Percentiles rank a stretch among this genome's conserved stretches.
Evolutionary conservation across 352 stramenopile genomes (phyloP).

Genomic region (Phytopythium helicoides): DNA sequence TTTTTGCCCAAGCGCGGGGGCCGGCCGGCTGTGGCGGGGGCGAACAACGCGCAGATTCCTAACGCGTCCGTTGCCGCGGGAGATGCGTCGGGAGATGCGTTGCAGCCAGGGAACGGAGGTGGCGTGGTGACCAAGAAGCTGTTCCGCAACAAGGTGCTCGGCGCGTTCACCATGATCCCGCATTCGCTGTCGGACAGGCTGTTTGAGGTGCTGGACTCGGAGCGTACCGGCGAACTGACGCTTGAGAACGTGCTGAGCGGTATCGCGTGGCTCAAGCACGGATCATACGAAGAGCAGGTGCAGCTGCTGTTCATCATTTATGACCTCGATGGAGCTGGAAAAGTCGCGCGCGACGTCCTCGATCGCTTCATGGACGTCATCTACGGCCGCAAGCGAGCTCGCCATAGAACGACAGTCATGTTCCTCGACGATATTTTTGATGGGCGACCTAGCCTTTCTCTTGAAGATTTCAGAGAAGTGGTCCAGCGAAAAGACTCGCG

Average conservation of each 20-base stretch:
- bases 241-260: slow-evolving; percentile 63
- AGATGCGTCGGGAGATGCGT: neutral
- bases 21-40: neutral
- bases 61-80: too few relatives aligned
- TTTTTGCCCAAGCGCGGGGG: neutral
- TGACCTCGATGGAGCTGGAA: slow-evolving; percentile 61
- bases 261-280: slow-evolving; percentile 74
- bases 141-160: slow-evolving; percentile 80
- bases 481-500: slow-evolving; percentile 50
- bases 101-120: slow-evolving; percentile 5
- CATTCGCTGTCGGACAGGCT: slow-evolving; percentile 79
- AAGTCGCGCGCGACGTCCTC: slow-evolving; percentile 67
- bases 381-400: slow-evolving; percentile 58
- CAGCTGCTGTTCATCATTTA: slow-evolving; percentile 85
- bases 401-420: slow-evolving; percentile 33
- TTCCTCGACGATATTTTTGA: slow-evolving; percentile 69
- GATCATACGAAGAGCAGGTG: slow-evolving; percentile 67
- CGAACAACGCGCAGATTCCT: slow-evolving; percentile 1
- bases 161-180: slow-evolving; percentile 75
- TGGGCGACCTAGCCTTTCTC: slow-evolving; percentile 29
- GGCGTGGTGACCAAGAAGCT: slow-evolving; percentile 58
- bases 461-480: slow-evolving; percentile 61
- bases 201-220: slow-evolving; percentile 80
- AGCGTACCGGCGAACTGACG: slow-evolving; percentile 62
- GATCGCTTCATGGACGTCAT: slow-evolving; percentile 86